Base-by-base conservation (phyloP, 805 yeast genomes). In the Candida endomychidarum region DNA sequence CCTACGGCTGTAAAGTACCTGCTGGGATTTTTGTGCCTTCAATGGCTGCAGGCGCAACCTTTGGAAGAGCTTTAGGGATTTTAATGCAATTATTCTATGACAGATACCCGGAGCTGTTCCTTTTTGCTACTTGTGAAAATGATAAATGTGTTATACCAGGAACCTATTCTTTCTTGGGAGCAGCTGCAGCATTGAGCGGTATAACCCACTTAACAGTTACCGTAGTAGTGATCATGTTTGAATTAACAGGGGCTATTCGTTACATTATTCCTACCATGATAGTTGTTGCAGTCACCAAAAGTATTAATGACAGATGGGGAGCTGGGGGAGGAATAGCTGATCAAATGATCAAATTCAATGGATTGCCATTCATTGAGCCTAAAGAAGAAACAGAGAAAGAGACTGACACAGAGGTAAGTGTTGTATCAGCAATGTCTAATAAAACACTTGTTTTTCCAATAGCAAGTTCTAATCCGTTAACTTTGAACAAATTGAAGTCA, bases 11-110 rank as follows among this genome's bases (percentile, higher is more conserved):
- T 46, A 88, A 84, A 61, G 90, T 91, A 0, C 99, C 99, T 0
- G 95, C 97, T n/a, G 99, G 99, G 11, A 87, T 91, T 5, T 84
- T 93, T 63, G 95, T 93, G 39, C 99, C 99, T 2, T 86, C 96
- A 1, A 87, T 93, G 95, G 90, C 96, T 0, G 85, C 89, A 1
- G 99, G 99, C 16, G 97, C 98, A 0, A 79, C 96, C 0, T 85
- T 87, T 61, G 99, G 99, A 6, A 73, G 97, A 38, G 83, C 90
- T 0, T 52, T 93, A 9, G 97, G 99, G 4, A 65, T 88, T 7
- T 44, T 84, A 5, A 80, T 87, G 43, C 85, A 86, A 47, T 47
- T 63, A 5, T 38, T 66, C 16, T 53, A 61, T 37, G 43, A 44
- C 20, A 38, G 55, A 29, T 57, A 68, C 23, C 54, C 59, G 2